Conservation (phyloP, 352 stramenopile species). For the Globisporangium nodosum region DNA sequence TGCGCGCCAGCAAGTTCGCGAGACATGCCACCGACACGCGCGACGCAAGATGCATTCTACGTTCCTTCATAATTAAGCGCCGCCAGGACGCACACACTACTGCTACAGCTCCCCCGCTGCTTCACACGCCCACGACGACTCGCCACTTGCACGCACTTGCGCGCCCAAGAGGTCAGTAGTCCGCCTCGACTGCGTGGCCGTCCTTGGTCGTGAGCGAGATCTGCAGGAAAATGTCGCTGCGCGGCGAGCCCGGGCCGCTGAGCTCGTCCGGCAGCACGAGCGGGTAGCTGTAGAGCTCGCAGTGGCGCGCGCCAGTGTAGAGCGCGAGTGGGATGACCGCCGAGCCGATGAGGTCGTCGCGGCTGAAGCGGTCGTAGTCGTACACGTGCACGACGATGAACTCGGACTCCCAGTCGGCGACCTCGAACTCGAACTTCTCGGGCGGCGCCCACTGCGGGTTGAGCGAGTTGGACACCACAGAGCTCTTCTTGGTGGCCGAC, state of each 20-base stretch:
- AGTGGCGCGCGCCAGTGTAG: constrained; percentile 48
- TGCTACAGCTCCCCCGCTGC: not conserved
- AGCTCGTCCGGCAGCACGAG: constrained; percentile 58
- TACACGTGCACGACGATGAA: constrained; percentile 66
- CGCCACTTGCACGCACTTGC: not conserved
- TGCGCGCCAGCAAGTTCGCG: too few species aligned
- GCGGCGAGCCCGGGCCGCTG: constrained; percentile 30
- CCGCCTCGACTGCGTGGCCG: constrained; percentile 37
- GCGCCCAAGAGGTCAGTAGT: constrained; percentile 10
- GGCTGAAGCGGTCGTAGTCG: constrained; percentile 63
- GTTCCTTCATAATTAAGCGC: constrained; percentile 1
- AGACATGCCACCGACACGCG: not conserved
- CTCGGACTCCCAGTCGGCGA: constrained; percentile 55
- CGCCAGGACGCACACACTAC: not conserved
- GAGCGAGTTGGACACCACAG: constrained; percentile 51
- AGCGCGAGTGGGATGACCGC: constrained; percentile 59
- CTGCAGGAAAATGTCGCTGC: constrained; percentile 60
- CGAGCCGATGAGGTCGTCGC: constrained; percentile 70
- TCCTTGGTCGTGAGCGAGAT: constrained; percentile 49
- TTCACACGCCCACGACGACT: not conserved
- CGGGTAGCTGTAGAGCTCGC: constrained; percentile 65
- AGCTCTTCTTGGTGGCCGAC: constrained; percentile 51
- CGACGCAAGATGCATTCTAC: not conserved
- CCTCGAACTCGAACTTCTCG: constrained; percentile 69
- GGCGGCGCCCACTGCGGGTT: constrained; percentile 66